Conservation (phyloP, 495 filamentous ascomycete species). For the Ascodesmis nigricans region DNA sequence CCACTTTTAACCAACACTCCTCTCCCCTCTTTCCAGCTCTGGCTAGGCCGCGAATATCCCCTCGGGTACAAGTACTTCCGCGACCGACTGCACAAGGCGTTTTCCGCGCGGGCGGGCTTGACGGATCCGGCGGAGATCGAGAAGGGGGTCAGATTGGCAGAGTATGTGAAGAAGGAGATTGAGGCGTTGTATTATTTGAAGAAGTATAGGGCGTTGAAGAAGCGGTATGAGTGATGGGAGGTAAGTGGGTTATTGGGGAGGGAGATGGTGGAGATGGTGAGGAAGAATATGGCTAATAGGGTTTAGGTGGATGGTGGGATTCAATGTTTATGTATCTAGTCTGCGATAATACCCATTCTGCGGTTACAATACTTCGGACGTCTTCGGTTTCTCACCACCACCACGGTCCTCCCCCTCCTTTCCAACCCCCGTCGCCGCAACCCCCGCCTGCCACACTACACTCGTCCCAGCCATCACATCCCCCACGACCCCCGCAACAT, state of each 20-base stretch:
- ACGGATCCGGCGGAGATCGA: conserved; percentile 51
- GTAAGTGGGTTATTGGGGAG: conserved; percentile 23
- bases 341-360: no score
- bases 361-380: no score
- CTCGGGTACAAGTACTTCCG: conserved; percentile 69
- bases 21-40: conserved; percentile 25
- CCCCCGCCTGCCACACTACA: conserved; percentile 10
- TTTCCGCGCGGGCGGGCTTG: conserved; percentile 47
- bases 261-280: conserved; percentile 1
- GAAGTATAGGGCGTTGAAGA: conserved; percentile 67
- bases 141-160: conserved; percentile 50
- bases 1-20: neutral
- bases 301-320: no score
- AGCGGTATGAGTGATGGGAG: no score
- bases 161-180: conserved; percentile 86
- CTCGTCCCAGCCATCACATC: conserved; percentile 9
- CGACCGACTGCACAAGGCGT: conserved; percentile 60
- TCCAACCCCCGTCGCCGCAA: conserved; percentile 8
- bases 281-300: no score
- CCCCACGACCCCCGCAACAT: conserved; percentile 3
- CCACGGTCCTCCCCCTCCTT: conserved; percentile 8
- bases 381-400: no score
- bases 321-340: no score
- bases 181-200: conserved; percentile 93
- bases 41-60: conserved; percentile 71